Evolutionary conservation across 495 filamentous ascomycete species (phyloP), one percentile per base, ranked within the genome.

Genomic region (Aspergillus ellipticus): DNA sequence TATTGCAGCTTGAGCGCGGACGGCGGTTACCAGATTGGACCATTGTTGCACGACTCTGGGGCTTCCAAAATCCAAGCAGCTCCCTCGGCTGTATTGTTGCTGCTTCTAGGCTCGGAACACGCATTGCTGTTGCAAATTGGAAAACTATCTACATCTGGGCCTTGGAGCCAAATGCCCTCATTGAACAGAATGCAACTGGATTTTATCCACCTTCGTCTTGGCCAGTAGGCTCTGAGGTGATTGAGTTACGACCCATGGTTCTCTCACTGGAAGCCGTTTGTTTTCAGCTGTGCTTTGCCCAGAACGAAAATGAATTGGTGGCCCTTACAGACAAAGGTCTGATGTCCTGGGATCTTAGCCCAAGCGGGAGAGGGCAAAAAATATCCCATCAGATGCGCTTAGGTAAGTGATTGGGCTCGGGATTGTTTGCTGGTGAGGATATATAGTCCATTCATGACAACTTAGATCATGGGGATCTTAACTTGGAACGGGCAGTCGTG

Each of bases 271-370:
- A 74, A 61, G 77, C 68, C 10, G 68, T 81, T 33, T 74, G 72
- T 46, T 76, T 64, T 39, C 66, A 77, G 45, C 24, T 78, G 28
- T 51, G 46, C 10, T 78, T 78, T 49, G 64, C 59, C 19, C 59
- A 71, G 2, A 60, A 66, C 2, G 77, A 80, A 52, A 54, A 74
- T 51, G 68, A 73, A 29, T 55, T 80, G n/a, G 54, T 74, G 55
- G 76, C 66, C 8, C 61, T 77, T 10, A 80, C 79, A 15, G 78
- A 80, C 59, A 71, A 65, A 39, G 79, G 79, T 11, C 46, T 80
- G 28, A 70, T 76, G 62, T 49, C 65, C 11, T 70, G 75, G 67
- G 56, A 73, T 61, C 53, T 79, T 15, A 55, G 66, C 9, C 61
- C 66, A 16, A 48, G 42, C 11, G 58, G 60, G 21, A 45, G 49